phyloP scores from a whole-genome alignment of 305 asterid genomes.

The Solanum hybrid region DNA sequence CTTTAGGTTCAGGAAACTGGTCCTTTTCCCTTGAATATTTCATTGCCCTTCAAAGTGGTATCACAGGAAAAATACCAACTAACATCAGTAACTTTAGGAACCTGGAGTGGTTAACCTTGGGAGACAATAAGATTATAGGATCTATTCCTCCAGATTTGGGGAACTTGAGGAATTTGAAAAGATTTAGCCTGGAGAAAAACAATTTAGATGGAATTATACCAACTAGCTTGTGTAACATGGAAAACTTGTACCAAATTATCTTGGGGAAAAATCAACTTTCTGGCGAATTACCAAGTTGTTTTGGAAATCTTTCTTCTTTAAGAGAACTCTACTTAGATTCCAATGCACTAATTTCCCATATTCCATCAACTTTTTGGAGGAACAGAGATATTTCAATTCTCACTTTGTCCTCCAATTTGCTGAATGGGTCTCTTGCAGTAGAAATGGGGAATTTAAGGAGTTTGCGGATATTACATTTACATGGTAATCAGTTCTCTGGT shows the following conservation, averaged over 20 bases:
- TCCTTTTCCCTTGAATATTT: slow-evolving; percentile 1
- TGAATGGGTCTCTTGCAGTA: neutral
- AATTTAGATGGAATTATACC: slow-evolving; percentile 1
- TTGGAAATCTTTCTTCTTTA: neutral
- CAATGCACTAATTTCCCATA: neutral
- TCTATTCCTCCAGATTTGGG: neutral
- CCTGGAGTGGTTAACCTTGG: neutral
- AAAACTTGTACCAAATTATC: neutral
- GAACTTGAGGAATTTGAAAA: neutral
- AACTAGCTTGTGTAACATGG: neutral
- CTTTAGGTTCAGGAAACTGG: neutral
- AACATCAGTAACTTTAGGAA: slow-evolving; percentile 7
- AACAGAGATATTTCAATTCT: neutral
- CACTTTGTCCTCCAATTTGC: neutral
- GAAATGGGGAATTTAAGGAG: neutral
- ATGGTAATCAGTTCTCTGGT: neutral
- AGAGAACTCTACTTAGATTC: neutral
- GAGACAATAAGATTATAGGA: neutral
- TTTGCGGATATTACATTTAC: neutral
- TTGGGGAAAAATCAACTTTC: neutral
- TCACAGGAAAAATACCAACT: slow-evolving; percentile 4
- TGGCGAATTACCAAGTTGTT: neutral
- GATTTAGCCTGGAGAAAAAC: neutral
- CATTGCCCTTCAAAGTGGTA: neutral
- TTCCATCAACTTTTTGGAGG: neutral